Evolutionary conservation across 805 yeast genomes (phyloP).

Genomic region (Cyberlindnera euphorbiiphila): DNA sequence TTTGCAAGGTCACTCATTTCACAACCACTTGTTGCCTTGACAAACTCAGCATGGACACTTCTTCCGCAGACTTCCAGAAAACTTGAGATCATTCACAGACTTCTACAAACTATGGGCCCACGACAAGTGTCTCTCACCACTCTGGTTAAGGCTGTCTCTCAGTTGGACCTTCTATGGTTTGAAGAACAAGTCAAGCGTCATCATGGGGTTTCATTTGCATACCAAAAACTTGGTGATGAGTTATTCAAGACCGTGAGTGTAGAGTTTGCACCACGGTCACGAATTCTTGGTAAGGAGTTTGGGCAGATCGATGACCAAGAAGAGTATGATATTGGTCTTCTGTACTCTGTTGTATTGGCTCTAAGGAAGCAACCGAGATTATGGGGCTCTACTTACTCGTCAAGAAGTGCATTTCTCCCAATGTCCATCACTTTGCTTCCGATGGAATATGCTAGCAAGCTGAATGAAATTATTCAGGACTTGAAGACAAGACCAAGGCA

Average conservation of each 20-base stretch:
- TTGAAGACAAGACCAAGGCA: conserved; percentile 23
- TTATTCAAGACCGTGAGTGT: conserved; percentile 21
- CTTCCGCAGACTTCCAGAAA: conserved; percentile 38
- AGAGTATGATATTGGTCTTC: conserved; percentile 26
- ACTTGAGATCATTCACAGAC: conserved; percentile 43
- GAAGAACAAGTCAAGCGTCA: conserved; percentile 16
- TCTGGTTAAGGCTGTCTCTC: conserved; percentile 33
- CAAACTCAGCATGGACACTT: conserved; percentile 38
- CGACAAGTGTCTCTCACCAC: conserved; percentile 37
- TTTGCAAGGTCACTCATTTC: conserved; percentile 32
- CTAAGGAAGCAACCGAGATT: conserved; percentile 45
- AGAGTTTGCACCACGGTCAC: conserved; percentile 27
- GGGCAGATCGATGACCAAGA: conserved; percentile 7
- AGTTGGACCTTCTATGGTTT: conserved; percentile 30
- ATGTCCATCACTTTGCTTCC: conserved; percentile 43
- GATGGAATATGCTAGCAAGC: conserved; percentile 32
- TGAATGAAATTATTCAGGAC: conserved; percentile 30
- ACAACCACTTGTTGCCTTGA: conserved; percentile 34
- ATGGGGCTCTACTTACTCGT: conserved; percentile 37
- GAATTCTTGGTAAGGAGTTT: conserved; percentile 19
- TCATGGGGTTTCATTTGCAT: conserved; percentile 26
- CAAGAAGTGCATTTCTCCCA: conserved; percentile 35
- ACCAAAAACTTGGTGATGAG: conserved; percentile 21
- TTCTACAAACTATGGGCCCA: conserved; percentile 40
- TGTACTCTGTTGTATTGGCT: conserved; percentile 46